Base-by-base conservation (phyloP, 805 yeast genomes). In the Kodamaea sagamina region DNA sequence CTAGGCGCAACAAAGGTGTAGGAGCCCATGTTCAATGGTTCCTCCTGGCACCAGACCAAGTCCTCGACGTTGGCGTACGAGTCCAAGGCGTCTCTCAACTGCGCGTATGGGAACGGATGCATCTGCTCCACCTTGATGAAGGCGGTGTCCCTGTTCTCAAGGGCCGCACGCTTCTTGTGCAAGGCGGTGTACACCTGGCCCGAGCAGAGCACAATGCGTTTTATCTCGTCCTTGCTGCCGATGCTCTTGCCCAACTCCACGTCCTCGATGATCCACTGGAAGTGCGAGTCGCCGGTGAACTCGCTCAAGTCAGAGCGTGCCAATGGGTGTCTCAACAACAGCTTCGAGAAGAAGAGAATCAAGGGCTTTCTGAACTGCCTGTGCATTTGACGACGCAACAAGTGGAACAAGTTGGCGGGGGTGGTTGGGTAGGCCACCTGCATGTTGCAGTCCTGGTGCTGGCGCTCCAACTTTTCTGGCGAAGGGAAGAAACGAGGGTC, bases 101-200 rank as follows among this genome's bases (percentile, higher is more conserved):
- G 97, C 44, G 93, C 90, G 72, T 75, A 93, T 70, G 99, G 99
- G 97, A 93, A 93, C 68, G 99, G 99, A 64, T 93, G 97, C 60
- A 90, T 64, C 76, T 93, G 98, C 73, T 93, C 99, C 57, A 93
- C 61, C 72, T 83, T 88, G 59, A 90, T 68, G 67, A 93, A 75
- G 3, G 98, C 97, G 47, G 97, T 89, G 56, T 81, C 81, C 67
- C 79, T 88, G 68, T 87, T 84, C 39, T 75, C 86, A 47, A 86
- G 54, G 18, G 82, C 65, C 44, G 80, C 87, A 74, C 99, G 92
- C 66, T 79, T 86, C 82, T 89, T 92, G 72, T 81, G 86, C 59
- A 93, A 75, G 27, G 96, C 87, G 44, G 97, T 84, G 78, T 78
- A 90, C 38, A 93, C 99, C 78, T 93, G 99, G 64, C 99, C 99